phyloP scores from a whole-genome alignment of 1,284 basidiomycete genomes.

The Papiliotrema nemorosa region DNA sequence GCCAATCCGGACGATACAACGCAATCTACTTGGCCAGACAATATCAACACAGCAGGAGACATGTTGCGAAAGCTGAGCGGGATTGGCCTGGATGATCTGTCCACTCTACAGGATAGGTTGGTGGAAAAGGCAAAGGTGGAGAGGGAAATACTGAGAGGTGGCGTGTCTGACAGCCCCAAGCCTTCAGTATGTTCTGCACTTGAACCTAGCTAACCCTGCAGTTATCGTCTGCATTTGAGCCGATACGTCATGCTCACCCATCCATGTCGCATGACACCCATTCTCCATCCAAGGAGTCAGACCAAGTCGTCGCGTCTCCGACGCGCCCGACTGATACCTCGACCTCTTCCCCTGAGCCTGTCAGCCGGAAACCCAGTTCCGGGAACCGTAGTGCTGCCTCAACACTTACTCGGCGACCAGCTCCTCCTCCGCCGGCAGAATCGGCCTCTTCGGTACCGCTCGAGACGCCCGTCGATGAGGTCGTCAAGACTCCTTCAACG shows the following conservation, averaged over 20 bases:
- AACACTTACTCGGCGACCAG: no score
- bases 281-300: no score
- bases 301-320: no score
- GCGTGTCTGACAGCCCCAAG: slow-evolving; percentile 11
- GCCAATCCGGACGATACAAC: neutral
- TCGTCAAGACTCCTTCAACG: neutral
- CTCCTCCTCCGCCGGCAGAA: slow-evolving; percentile 5
- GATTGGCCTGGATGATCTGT: slow-evolving; percentile 34
- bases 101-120: slow-evolving; percentile 31
- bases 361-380: no score
- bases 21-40: neutral
- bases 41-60: slow-evolving; percentile 5
- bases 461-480: neutral
- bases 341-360: no score
- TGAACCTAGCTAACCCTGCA: no score
- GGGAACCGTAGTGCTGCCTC: no score
- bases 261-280: no score
- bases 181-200: no score
- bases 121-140: slow-evolving; percentile 39
- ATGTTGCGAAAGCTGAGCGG: slow-evolving; percentile 30
- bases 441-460: neutral
- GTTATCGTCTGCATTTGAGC: no score
- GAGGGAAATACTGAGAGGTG: slow-evolving; percentile 24
- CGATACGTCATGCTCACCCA: no score
- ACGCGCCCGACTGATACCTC: no score